Conservation (phyloP, 1,284 basidiomycete genomes). For the Sanguinoderma infundibulare region DNA sequence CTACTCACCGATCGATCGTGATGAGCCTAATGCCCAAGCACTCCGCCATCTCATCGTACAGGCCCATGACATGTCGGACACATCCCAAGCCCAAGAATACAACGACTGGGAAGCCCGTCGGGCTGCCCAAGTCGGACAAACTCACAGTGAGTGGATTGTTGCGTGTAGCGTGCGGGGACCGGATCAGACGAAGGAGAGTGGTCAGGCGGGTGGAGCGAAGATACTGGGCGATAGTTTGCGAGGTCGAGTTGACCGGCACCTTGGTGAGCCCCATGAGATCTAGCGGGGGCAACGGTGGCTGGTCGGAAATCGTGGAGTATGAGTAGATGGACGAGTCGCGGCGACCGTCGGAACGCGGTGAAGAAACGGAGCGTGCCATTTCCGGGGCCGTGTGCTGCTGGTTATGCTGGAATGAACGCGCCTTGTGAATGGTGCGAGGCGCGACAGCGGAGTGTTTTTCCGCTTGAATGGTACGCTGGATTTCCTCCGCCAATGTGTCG, state of each 20-base stretch:
- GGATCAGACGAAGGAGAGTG: constrained; percentile 77
- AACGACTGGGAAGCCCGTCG: constrained; percentile 84
- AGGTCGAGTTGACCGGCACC: constrained; percentile 45
- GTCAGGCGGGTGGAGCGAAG: constrained; percentile 86
- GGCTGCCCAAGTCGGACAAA: constrained; percentile 87
- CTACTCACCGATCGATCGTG: constrained; percentile 85
- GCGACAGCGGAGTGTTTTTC: constrained; percentile 52
- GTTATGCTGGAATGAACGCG: constrained; percentile 51
- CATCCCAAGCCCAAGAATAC: constrained; percentile 94
- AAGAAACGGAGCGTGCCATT: constrained; percentile 47
- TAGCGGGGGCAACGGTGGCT: constrained; percentile 35
- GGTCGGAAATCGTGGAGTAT: constrained; percentile 48
- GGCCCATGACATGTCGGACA: constrained; percentile 91
- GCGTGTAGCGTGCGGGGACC: constrained; percentile 77
- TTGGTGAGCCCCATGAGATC: constrained; percentile 33
- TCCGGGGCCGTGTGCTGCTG: constrained; percentile 52
- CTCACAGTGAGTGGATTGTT: constrained; percentile 85
- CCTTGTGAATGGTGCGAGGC: constrained; percentile 40
- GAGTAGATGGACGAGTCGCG: constrained; percentile 39
- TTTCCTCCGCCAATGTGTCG: constrained; percentile 83
- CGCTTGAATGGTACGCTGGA: constrained; percentile 66
- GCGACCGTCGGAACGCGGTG: constrained; percentile 56
- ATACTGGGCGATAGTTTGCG: constrained; percentile 81
- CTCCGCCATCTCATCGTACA: constrained; percentile 96
- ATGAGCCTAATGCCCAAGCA: constrained; percentile 87